Evolutionary conservation across 2,329 filamentous ascomycete genomes (phyloP), one percentile per base, ranked within the genome.

Genomic region (Nannizziopsis arthrosporioides): DNA sequence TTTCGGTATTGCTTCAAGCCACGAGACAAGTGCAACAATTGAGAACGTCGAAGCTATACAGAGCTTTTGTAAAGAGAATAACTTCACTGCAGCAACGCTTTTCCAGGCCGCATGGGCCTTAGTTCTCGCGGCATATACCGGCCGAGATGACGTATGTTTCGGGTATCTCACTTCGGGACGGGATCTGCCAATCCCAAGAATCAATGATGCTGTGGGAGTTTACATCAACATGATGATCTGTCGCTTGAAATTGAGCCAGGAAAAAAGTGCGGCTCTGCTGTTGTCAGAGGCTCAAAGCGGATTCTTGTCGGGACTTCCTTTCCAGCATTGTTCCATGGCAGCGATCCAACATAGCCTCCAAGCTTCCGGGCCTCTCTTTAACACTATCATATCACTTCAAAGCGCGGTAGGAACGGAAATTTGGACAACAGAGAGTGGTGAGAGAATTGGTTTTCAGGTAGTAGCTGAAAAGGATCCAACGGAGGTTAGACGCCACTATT

Each of bases 341-440:
- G 57, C 60, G 10, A 54, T 59, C 6, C 67, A 66, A 15, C 69
- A 63, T 52, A 57, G 65, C 9, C 56, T 2, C 60, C 62, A 7
- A 56, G 73, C 8, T 71, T 73, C 58, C 72, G 73, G 44, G 72
- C 70, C 11, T 68, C 69, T 14, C 55, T 74, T 2, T 73, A 71
- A 0, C 73, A 71, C 51, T 63, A 69, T n/a, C 2, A 34, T 49
- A 12, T 37, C 39, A 15, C 22, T 42, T 11, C 41, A 12, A 10
- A 42, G 27, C 5, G 41, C 12, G 22, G 15, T 15, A 15, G 34
- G 34, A 12, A 15, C 34, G 11, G 34, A 36, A 36, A 36, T 36
- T 3, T 36, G 34, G 34, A 15, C 12, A 3, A 36, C 34, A 36
- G 34, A 10, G 9, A 36, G 34, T 15, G 14, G 14, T 12, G 34